Base-by-base conservation (phyloP, 1,139 yeast genomes). In the Kodamaea suecica region DNA sequence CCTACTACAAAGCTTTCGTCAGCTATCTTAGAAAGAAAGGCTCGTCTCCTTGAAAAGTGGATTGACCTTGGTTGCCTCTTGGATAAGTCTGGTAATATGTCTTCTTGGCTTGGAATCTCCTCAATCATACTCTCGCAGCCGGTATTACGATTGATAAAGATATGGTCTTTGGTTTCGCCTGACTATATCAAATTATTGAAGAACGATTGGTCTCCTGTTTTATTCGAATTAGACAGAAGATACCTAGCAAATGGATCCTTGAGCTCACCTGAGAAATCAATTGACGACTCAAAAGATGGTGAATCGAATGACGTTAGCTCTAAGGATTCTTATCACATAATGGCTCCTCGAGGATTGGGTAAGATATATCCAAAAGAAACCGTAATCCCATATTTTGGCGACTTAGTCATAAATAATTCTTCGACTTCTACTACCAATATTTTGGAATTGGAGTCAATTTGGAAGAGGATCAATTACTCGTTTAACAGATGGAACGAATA, bases 141-240 rank as follows among this genome's bases (percentile, higher is more conserved):
- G 0, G 72, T 90, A 3, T 63, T 90, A 39, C 72, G 98, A 44
- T 64, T 92, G 34, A 66, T 76, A 17, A 74, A 76, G 42, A 73
- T 88, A 3, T 92, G 98, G 98, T 66, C 83, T 7, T 65, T 70
- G 38, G 86, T 90, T 3, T 76, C 85, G 9, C 68, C 72, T 11
- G 76, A 75, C 25, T 70, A 77, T 33, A 62, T 86, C 36, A 79
- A 77, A 42, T 64, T 78, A 4, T 76, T 88, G 29, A 76, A 81
- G 34, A 80, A 80, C 39, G 95, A 85, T 49, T 92, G 97, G 97
- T 87, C 95, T 0, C 95, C 95, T 1, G 95, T 92, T 17, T 80
- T 88, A 17, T 87, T 85, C 59, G 97, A 90, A 53, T 67, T 90
- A 30, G 95, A 87, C 46, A 71, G 95, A 50, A 73, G 95, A 45